phyloP scores from a whole-genome alignment of 2,329 filamentous ascomycete species.

The Pseudocercospora musae region DNA sequence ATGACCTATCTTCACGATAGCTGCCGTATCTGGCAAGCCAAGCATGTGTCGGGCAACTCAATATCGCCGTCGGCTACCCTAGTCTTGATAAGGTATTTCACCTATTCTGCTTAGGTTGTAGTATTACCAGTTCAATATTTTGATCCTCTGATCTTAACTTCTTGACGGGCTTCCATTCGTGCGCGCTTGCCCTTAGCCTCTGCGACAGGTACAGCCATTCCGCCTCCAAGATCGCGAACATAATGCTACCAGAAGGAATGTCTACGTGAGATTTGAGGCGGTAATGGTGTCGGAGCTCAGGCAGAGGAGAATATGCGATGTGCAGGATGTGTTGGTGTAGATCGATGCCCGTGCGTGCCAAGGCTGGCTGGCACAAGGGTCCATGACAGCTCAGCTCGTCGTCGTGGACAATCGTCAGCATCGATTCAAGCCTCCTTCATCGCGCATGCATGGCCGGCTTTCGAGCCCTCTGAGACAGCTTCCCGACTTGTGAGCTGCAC shows the following conservation, averaged over 20 bases:
- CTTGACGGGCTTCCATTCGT: background rate
- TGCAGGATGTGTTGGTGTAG: background rate
- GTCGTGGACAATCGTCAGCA: background rate
- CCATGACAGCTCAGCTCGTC: background rate
- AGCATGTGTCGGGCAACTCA: constrained; percentile 1
- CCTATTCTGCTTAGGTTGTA: too few relatives aligned
- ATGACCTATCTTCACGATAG: background rate
- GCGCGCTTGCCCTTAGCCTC: background rate
- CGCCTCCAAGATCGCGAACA: background rate
- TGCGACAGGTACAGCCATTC: background rate
- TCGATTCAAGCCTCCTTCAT: too few relatives aligned
- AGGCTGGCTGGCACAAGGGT: background rate
- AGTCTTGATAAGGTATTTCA: constrained; percentile 1
- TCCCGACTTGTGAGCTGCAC: background rate
- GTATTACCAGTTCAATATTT: background rate
- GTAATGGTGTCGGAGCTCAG: background rate
- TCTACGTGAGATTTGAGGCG: background rate
- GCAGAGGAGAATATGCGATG: constrained; percentile 10
- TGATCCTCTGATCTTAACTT: background rate
- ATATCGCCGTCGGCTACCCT: background rate
- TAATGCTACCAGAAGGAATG: background rate
- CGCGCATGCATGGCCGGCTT: too few relatives aligned
- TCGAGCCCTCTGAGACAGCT: too few relatives aligned
- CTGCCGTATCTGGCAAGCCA: background rate
- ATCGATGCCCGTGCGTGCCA: too few relatives aligned